Percentiles rank a stretch among this genome's conserved stretches.
Conservation (phyloP, 2,329 filamentous ascomycete species). For the Thielaviopsis euricoi region DNA sequence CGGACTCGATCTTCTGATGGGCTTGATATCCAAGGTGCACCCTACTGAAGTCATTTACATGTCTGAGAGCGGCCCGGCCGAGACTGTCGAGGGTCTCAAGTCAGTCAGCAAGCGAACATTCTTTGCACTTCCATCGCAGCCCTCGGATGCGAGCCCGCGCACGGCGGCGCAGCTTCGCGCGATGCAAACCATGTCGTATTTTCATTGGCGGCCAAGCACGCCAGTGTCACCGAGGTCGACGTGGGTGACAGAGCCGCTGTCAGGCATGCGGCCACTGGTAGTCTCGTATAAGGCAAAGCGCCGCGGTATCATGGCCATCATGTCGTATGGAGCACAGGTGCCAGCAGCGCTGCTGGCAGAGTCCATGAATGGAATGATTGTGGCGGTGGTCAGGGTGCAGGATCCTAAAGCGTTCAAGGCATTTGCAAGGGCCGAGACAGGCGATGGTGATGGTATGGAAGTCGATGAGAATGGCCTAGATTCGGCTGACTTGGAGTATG, state of each 20-base stretch:
- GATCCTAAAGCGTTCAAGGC: constrained; percentile 30
- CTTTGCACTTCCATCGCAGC: constrained; percentile 40
- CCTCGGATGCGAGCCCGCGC: constrained; percentile 35
- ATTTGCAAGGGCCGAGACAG: constrained; percentile 9
- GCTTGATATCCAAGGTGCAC: constrained; percentile 35
- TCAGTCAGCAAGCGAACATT: constrained; percentile 28
- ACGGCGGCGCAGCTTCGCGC: constrained; percentile 49
- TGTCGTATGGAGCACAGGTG: constrained; percentile 51
- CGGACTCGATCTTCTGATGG: constrained; percentile 46
- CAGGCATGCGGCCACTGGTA: constrained; percentile 39
- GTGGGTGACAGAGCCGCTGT: constrained; percentile 41
- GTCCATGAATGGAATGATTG: constrained; percentile 51
- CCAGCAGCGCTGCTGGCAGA: constrained; percentile 41
- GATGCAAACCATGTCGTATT: constrained; percentile 71
- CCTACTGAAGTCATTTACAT: constrained; percentile 53
- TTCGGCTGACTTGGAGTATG: not conserved
- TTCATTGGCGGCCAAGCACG: constrained; percentile 31
- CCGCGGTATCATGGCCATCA: constrained; percentile 44
- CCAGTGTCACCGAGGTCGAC: constrained; percentile 13
- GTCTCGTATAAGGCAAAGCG: constrained; percentile 38
- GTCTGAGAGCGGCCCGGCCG: constrained; percentile 43
- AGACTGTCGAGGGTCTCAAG: constrained; percentile 37
- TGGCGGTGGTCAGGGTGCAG: constrained; percentile 50
- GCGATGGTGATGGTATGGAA: constrained; percentile 13
- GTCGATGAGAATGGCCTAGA: constrained; percentile 10